Evolutionary conservation across 768 basidiomycete genomes (phyloP), one percentile per base, ranked within the genome.

Genomic region (Gymnopilus dilepis): DNA sequence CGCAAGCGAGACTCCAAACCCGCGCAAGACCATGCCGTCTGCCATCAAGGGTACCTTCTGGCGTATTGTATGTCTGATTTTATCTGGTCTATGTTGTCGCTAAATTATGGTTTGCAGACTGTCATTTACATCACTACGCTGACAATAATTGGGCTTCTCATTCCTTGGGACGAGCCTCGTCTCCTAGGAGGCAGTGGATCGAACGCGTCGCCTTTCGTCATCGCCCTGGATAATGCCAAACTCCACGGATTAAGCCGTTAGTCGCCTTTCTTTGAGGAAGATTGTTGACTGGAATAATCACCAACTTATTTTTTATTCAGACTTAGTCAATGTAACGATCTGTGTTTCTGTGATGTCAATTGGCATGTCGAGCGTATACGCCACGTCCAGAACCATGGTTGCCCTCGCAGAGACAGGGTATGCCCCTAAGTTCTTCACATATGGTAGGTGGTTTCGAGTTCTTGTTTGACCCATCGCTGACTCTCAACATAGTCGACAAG

Each of bases 11-110:
- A 82, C 81, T 0, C 80, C 79, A 22, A 77, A 82, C 64, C 79
- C 81, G 21, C 76, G 80, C 53, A 65, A 71, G 24, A 77, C 77
- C 15, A 79, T 80, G 77, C 79, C 79, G 11, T 70, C 72, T 38
- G 80, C 80, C 38, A 79, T 82, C 31, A 81, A 81, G 72, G 79
- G 79, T 37, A 80, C 79, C 2, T 80, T 82, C 71, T 81, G 80
- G 80, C 81, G 79, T 69, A 77, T 82, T 43, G 77, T 79, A 61
- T 63, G 76, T 68, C 2, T 4, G 3, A n/a, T 19, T 19, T 37
- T 22, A 33, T 12, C 6, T 43, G n/a, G 34, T 8, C n/a, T 21
- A 31, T 56, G 28, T 17, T 37, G 2, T 47, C 6, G 22, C 17
- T 52, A 24, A 60, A 7, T 3, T 30, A 21, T 45, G 26, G 9